phyloP scores from a whole-genome alignment of 2,329 filamentous ascomycete genomes.

The Ceratocystis smalleyi region DNA sequence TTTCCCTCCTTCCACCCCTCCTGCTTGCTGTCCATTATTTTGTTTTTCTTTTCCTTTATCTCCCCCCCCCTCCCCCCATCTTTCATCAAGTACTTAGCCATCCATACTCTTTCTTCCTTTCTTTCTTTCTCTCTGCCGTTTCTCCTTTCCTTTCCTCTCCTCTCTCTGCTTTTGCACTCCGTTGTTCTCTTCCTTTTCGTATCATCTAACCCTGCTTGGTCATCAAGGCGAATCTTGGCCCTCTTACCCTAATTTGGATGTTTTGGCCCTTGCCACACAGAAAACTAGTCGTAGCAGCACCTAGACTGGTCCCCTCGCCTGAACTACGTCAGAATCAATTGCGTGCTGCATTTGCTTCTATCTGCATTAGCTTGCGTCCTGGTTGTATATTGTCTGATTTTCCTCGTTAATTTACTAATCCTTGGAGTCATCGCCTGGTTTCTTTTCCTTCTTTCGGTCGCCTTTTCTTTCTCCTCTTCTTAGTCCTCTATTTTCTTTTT shows the following conservation, averaged over 20 bases:
- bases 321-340: constrained; percentile 8
- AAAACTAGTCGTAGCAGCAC: background rate
- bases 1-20: background rate
- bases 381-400: constrained; percentile 11
- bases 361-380: constrained; percentile 11
- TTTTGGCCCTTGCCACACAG: constrained; percentile 1
- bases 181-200: constrained; percentile 12
- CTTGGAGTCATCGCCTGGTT: constrained; percentile 3
- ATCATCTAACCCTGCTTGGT: constrained; percentile 2
- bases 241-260: constrained; percentile 10
- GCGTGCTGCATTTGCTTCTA: constrained; percentile 10
- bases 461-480: background rate
- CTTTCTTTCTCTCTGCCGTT: background rate
- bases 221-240: constrained; percentile 10
- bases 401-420: background rate
- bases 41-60: constrained; percentile 1
- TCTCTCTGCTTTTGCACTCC: constrained; percentile 11
- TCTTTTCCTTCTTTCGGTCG: constrained; percentile 7
- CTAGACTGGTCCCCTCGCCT: background rate
- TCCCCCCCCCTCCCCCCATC: background rate
- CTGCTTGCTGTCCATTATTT: background rate
- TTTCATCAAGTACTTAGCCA: background rate
- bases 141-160: constrained; percentile 1
- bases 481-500: background rate
- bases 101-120: background rate